Conservation (phyloP, 1,284 basidiomycete genomes). For the Malassezia brasiliensis region DNA sequence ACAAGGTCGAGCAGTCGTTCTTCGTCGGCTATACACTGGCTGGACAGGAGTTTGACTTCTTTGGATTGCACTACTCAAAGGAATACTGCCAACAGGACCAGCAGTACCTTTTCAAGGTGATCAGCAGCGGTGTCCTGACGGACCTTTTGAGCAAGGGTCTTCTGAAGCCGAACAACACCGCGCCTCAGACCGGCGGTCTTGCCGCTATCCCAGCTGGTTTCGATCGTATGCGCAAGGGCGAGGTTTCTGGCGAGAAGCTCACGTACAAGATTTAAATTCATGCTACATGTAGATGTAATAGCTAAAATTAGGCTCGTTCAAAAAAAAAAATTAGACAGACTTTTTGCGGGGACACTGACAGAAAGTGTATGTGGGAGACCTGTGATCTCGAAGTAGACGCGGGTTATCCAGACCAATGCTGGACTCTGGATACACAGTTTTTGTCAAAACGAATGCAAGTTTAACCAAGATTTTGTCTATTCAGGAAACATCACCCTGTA, state of each 20-base stretch:
- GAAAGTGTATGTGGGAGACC: too few species aligned
- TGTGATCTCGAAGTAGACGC: too few species aligned
- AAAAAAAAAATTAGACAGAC: too few species aligned
- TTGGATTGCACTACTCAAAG: slow-evolving; percentile 22
- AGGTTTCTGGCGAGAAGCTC: slow-evolving; percentile 39
- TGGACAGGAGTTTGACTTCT: slow-evolving; percentile 19
- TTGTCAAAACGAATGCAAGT: too few species aligned
- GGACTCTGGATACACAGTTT: too few species aligned
- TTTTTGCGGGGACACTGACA: too few species aligned
- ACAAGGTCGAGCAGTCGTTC: slow-evolving; percentile 35
- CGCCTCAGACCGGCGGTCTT: slow-evolving; percentile 30
- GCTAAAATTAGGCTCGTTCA: too few species aligned
- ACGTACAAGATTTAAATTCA: slow-evolving; percentile 14
- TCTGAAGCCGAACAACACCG: slow-evolving; percentile 32
- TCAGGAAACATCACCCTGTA: too few species aligned
- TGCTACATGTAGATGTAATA: too few species aligned
- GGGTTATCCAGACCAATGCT: too few species aligned
- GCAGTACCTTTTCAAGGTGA: slow-evolving; percentile 1
- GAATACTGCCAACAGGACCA: slow-evolving; percentile 18
- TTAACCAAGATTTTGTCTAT: too few species aligned
- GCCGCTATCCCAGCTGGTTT: slow-evolving; percentile 27
- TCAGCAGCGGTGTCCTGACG: slow-evolving; percentile 26
- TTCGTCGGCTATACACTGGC: slow-evolving; percentile 32
- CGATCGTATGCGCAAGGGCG: slow-evolving; percentile 30
- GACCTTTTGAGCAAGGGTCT: slow-evolving; percentile 23